phyloP scores from a whole-genome alignment of 225 moss, liverwort and hornwort genomes.

The Ulota crispa region DNA sequence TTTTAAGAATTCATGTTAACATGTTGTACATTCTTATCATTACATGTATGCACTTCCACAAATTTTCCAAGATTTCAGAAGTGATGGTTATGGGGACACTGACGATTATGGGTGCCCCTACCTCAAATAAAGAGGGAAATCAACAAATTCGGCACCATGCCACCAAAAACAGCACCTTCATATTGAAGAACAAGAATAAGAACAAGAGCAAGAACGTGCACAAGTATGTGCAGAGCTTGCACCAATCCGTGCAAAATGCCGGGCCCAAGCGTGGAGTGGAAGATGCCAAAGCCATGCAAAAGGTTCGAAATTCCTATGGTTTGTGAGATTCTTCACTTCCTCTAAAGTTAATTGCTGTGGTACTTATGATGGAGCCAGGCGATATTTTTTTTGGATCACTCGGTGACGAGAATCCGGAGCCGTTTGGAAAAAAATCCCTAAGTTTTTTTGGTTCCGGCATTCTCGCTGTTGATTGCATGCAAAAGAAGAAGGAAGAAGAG shows the following conservation, averaged over 20 bases:
- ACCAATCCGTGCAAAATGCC: constrained; percentile 40
- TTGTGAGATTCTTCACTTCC: background rate
- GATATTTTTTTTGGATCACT: background rate
- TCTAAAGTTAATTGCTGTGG: background rate
- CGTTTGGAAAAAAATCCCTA: background rate
- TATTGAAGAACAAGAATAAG: constrained; percentile 99
- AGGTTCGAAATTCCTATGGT: constrained; percentile 36
- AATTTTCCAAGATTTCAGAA: no score
- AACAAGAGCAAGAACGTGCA: constrained; percentile 99
- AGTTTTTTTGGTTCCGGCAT: background rate
- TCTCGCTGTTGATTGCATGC: constrained; percentile 15
- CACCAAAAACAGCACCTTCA: no score
- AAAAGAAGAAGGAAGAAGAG: constrained; percentile 85
- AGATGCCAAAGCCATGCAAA: constrained; percentile 72
- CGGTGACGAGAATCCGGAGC: background rate
- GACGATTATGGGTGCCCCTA: no score
- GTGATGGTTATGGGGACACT: no score
- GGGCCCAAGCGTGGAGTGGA: constrained; percentile 50
- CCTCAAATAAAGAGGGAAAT: no score
- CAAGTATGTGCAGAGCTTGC: constrained; percentile 74
- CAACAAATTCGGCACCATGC: no score
- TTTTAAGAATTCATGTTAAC: no score
- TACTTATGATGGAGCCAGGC: background rate
- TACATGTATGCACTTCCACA: no score
- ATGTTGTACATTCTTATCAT: no score